A percentile compares a stretch with the other conserved stretches of the same genome.
Evolutionary conservation across 2,329 filamentous ascomycete species (phyloP).

Genomic region (Cladophialophora exuberans): DNA sequence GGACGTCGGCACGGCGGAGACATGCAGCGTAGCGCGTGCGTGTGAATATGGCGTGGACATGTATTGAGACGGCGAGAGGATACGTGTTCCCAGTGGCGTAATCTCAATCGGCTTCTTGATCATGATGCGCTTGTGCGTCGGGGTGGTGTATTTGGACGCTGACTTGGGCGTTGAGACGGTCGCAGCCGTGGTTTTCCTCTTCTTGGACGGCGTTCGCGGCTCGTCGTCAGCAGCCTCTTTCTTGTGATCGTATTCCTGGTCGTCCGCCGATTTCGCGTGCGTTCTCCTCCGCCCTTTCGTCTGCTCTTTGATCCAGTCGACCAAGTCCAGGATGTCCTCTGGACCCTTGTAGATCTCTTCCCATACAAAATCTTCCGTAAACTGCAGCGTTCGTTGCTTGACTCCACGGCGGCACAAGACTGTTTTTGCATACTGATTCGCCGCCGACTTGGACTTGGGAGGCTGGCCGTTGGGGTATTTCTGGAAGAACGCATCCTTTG

Average conservation of each 20-base stretch:
- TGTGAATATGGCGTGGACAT: conserved; percentile 87
- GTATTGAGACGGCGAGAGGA: conserved; percentile 70
- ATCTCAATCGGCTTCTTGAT: conserved; percentile 92
- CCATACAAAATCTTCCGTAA: conserved; percentile 92
- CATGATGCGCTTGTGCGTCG: conserved; percentile 69
- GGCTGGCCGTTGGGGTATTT: conserved; percentile 76
- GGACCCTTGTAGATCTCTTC: conserved; percentile 74
- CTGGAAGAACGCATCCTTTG: conserved; percentile 66
- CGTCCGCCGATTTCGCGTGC: conserved; percentile 23
- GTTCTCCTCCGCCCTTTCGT: conserved; percentile 62
- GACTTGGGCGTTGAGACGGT: conserved; percentile 47
- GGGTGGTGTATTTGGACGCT: conserved; percentile 60
- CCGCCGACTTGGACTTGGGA: conserved; percentile 61
- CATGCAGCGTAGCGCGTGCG: conserved; percentile 85
- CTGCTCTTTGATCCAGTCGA: conserved; percentile 68
- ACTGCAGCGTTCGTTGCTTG: conserved; percentile 84
- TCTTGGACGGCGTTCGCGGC: conserved; percentile 60
- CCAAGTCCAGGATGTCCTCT: conserved; percentile 67
- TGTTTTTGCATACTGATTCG: conserved; percentile 77
- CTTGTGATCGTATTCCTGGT: conserved; percentile 31
- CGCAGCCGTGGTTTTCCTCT: conserved; percentile 51
- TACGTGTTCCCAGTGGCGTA: conserved; percentile 87
- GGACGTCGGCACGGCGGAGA: conserved; percentile 86
- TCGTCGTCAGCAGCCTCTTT: conserved; percentile 41
- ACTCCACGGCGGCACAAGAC: conserved; percentile 90